Evolutionary conservation across 768 basidiomycete species (phyloP).

Genomic region (Russula sp.): DNA sequence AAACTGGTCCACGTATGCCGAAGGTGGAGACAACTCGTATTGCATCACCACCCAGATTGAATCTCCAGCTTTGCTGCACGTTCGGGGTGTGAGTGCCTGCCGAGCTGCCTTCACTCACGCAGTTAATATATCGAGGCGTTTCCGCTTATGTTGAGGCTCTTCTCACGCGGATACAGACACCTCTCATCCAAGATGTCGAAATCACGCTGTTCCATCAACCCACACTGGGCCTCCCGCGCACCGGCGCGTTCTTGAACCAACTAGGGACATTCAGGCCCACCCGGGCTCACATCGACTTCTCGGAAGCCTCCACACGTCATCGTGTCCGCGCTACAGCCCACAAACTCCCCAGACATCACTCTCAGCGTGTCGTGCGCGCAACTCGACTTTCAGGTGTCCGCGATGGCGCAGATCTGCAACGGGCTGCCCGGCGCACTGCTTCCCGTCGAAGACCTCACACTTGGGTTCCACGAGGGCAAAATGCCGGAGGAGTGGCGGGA

Average conservation of each 20-base stretch:
- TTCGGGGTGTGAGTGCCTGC: background rate
- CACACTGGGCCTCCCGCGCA: conserved; percentile 1
- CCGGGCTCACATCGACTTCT: conserved; percentile 1
- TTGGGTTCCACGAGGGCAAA: conserved; percentile 4
- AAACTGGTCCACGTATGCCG: conserved; percentile 11
- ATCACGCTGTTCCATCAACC: conserved; percentile 16
- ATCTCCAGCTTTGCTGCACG: conserved; percentile 17
- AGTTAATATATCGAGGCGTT: conserved; percentile 11
- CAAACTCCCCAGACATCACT: background rate
- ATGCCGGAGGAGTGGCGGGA: conserved; percentile 1
- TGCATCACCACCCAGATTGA: conserved; percentile 11
- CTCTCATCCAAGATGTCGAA: conserved; percentile 8
- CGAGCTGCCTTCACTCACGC: conserved; percentile 9
- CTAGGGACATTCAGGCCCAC: background rate
- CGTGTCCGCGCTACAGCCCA: background rate
- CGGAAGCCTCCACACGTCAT: no score
- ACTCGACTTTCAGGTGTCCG: conserved; percentile 15
- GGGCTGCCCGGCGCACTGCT: background rate
- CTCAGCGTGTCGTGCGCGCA: background rate
- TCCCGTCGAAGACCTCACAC: conserved; percentile 6
- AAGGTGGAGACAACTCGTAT: conserved; percentile 14
- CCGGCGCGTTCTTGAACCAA: background rate
- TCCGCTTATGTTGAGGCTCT: conserved; percentile 12
- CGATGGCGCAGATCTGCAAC: conserved; percentile 5
- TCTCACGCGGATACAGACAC: conserved; percentile 4